phyloP scores from a whole-genome alignment of 306 rosid species.

The Prunus davidiana region DNA sequence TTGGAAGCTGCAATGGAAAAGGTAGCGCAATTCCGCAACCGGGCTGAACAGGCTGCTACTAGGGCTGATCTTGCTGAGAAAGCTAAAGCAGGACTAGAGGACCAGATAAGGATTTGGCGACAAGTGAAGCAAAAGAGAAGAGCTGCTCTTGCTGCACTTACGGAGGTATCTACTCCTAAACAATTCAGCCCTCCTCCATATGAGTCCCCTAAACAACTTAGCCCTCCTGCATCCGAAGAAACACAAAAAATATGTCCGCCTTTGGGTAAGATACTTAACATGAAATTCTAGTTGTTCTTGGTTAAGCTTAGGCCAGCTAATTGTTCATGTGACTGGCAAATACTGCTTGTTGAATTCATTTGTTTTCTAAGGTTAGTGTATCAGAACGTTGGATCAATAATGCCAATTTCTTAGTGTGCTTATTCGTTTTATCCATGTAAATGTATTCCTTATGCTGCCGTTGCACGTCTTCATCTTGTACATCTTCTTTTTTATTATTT shows the following conservation, averaged over 20 bases:
- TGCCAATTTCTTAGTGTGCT: not conserved
- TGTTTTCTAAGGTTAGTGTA: not conserved
- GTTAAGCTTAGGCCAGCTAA: not conserved
- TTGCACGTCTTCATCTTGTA: not conserved
- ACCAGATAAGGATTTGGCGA: slow-evolving; percentile 48
- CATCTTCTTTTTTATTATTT: not conserved
- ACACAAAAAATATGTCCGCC: slow-evolving; percentile 32
- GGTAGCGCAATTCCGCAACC: slow-evolving; percentile 53
- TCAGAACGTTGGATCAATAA: not conserved
- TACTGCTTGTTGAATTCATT: not conserved
- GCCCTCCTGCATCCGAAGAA: slow-evolving; percentile 33
- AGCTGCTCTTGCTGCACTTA: slow-evolving; percentile 52
- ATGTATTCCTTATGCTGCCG: not conserved
- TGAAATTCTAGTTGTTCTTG: slow-evolving; percentile 44
- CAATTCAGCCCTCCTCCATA: slow-evolving; percentile 36
- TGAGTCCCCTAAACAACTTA: slow-evolving; percentile 27
- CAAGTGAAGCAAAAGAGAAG: slow-evolving; percentile 55
- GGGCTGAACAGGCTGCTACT: slow-evolving; percentile 75
- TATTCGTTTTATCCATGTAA: not conserved
- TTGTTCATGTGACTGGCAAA: not conserved
- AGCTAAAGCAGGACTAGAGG: slow-evolving; percentile 61
- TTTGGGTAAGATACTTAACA: slow-evolving; percentile 61
- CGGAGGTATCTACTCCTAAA: slow-evolving; percentile 46
- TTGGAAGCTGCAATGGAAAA: slow-evolving; percentile 51
- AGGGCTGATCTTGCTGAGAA: slow-evolving; percentile 83